Evolutionary conservation across 2,329 filamentous ascomycete species (phyloP), one percentile per base, ranked within the genome.

Genomic region (Ambrosiella cleistominuta): DNA sequence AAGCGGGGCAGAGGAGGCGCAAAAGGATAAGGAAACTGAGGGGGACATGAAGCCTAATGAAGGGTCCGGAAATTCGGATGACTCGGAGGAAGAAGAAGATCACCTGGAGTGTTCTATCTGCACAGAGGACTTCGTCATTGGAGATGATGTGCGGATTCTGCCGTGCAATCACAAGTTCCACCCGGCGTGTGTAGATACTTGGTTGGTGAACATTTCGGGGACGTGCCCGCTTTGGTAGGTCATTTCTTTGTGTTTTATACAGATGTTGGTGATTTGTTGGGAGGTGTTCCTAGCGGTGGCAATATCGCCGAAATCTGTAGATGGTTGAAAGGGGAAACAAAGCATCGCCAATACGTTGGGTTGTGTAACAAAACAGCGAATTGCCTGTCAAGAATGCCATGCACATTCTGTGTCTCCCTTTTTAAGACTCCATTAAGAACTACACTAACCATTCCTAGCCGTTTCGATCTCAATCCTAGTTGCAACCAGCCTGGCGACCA

Each of bases 91-190:
- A 12, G 52, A 55, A 7, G 36, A 42, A n/a, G 72, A 73, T 12
- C 68, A 75, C 54, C 67, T 78, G 11, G 79, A 75, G 37, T 86
- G 82, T 66, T 81, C 81, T 1, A 85, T 86, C 60, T 86, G 82
- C 65, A 84, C 82, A 1, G 82, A 86, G 62, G 81, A 85, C 64
- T 86, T 86, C 64, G 75, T 67, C 2, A 74, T 80, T 15, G 82
- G 82, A 12, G 78, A 85, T 64, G 81, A 85, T 63, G 79, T 86
- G 56, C 75, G 82, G 50, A 80, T 86, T 1, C 68, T 86, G 45
- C 82, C 82, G 40, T 86, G 82, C 66, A 70, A 79, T 59, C 82
- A 86, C 67, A 81, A 82, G 62, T 86, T 80, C 64, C 82, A 86
- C 64, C 82, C 82, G 0, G 72, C 73, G 51, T 86, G 82, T 63